phyloP scores from a whole-genome alignment of 2,329 filamentous ascomycete species.

The Epichloe aotearoae region DNA sequence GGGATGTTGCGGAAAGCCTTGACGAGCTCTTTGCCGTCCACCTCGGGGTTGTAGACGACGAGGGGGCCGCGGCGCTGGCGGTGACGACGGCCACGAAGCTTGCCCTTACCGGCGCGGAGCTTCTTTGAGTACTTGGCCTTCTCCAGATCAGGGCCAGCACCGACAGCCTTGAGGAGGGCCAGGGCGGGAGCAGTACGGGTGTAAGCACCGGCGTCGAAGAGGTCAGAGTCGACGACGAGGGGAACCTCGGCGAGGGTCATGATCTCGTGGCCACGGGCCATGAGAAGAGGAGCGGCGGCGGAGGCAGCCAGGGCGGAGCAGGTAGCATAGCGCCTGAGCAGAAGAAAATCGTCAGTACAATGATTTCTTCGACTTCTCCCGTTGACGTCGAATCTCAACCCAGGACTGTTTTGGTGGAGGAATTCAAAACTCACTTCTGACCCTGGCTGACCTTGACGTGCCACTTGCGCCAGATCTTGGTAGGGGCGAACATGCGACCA shows the following conservation, averaged over 20 bases:
- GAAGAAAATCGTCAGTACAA: background rate
- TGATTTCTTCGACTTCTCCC: slow-evolving; percentile 4
- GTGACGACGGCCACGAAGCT: slow-evolving; percentile 92
- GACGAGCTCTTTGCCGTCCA: slow-evolving; percentile 88
- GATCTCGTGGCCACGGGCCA: slow-evolving; percentile 95
- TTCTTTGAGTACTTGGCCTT: slow-evolving; percentile 97
- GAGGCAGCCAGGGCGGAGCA: slow-evolving; percentile 95
- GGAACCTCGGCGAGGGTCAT: slow-evolving; percentile 88
- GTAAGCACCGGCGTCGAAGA: slow-evolving; percentile 67
- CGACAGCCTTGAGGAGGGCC: slow-evolving; percentile 77
- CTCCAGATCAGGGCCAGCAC: slow-evolving; percentile 78
- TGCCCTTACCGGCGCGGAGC: slow-evolving; percentile 96
- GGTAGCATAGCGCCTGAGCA: slow-evolving; percentile 77
- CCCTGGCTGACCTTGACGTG: slow-evolving; percentile 99
- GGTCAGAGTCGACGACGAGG: slow-evolving; percentile 88
- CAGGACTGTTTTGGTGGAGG: background rate
- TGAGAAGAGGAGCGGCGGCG: slow-evolving; percentile 83
- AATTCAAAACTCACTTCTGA: slow-evolving; percentile 59
- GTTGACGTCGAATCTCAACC: background rate
- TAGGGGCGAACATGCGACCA: slow-evolving; percentile 99
- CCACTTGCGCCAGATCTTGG: slow-evolving; percentile 99
- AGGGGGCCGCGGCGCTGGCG: slow-evolving; percentile 95
- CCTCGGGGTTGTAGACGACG: slow-evolving; percentile 91
- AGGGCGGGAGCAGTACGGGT: slow-evolving; percentile 83
- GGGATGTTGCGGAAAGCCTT: slow-evolving; percentile 97